Conservation (phyloP, 495 filamentous ascomycete genomes). For the Neurospora sp. region DNA sequence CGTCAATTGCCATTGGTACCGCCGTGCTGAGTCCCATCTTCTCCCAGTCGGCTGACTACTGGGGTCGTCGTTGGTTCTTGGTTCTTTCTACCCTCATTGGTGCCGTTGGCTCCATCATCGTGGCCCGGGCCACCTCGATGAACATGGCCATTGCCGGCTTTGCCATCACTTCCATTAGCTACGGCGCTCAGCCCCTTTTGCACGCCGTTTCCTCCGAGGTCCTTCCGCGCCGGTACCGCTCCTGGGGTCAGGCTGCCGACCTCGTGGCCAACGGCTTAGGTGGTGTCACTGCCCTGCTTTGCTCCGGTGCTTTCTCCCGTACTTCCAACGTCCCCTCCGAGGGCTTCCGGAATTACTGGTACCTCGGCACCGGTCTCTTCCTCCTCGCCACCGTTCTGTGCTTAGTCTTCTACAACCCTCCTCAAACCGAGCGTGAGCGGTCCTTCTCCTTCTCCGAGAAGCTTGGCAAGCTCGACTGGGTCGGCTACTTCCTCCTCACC, state of each 20-base stretch:
- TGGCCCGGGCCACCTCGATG: constrained; percentile 16
- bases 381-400: constrained; percentile 11
- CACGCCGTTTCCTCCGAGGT: constrained; percentile 25
- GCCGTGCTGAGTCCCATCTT: constrained; percentile 19
- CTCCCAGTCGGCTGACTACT: constrained; percentile 23
- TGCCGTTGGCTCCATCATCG: constrained; percentile 16
- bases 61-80: constrained; percentile 22
- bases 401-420: constrained; percentile 18
- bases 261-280: constrained; percentile 15
- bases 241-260: constrained; percentile 21
- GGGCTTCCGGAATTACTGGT: constrained; percentile 23
- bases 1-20: constrained; percentile 21
- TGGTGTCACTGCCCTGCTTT: constrained; percentile 12
- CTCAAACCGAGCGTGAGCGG: constrained; percentile 7
- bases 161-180: constrained; percentile 12
- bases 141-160: constrained; percentile 22
- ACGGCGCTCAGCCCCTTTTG: constrained; percentile 20
- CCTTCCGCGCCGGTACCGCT: constrained; percentile 19
- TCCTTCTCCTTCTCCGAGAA: constrained; percentile 16
- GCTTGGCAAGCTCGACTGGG: constrained; percentile 24
- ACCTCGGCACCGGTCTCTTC: constrained; percentile 18
- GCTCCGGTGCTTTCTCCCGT: constrained; percentile 16
- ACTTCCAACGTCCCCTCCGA: constrained; percentile 13
- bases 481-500: constrained; percentile 20
- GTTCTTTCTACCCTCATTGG: constrained; percentile 15